Base-by-base conservation (phyloP, 768 basidiomycete species). In the Mycena amicta region DNA sequence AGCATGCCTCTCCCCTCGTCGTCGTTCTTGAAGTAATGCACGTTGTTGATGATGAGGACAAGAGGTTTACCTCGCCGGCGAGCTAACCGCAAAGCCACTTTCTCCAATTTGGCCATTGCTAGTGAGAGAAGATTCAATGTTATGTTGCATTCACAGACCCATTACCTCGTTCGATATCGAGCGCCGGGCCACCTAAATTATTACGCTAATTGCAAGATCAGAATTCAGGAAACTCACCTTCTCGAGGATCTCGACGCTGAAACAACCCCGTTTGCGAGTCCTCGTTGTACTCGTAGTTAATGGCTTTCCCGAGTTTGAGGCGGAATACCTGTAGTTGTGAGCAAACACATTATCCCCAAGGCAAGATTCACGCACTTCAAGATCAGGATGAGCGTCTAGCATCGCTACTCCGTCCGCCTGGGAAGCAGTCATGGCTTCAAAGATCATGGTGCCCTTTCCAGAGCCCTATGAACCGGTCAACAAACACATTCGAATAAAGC, bases 221-320 rank as follows among this genome's bases (percentile, higher is more conserved):
- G n/a, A n/a, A n/a, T n/a, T n/a, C n/a, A n/a, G n/a, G n/a, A n/a
- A n/a, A n/a, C n/a, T n/a, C n/a, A n/a, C 87, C 84, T 80, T 95
- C 92, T 68, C 88, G 74, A 18, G 93, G 92, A 75, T 96, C 92
- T 39, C 87, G 77, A 55, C 92, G 74, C 67, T 91, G 90, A 74
- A 94, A 94, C 22, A 95, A 72, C 6, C 86, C 87, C 2, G 84
- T 86, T 70, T 92, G 90, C 25, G 86, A 88, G 68, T 92, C 90
- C 73, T 92, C 90, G 60, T 89, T 87, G 75, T 81, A 94, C 69
- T 96, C 93, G 66, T 87, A 93, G 65, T 93, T 91, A 40, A 94
- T 74, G 12, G 90, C 87, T 71, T 93, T 93, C 47, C 93, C 93
- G 25, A 96, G 79, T 40, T 92, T 85, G 39, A 94, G 79, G 55